A percentile compares a stretch with the other conserved stretches of the same genome.
Evolutionary conservation across 345 rosid species (phyloP).

Genomic region (Salix dunnii): DNA sequence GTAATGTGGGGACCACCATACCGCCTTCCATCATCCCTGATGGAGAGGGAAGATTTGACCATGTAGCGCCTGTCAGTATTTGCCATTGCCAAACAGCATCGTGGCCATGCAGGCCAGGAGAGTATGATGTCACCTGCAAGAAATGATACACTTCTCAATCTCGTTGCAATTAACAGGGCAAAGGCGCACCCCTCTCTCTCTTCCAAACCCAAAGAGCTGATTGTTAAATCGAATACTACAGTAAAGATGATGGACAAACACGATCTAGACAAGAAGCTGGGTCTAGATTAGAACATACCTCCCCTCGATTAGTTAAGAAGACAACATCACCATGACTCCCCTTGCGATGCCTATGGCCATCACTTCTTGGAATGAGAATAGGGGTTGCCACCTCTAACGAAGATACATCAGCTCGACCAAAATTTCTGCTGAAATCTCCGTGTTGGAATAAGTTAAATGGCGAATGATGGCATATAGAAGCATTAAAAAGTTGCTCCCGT

Average conservation of each 20-base stretch:
- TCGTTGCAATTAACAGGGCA: not conserved
- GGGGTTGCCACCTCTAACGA: constrained; percentile 93
- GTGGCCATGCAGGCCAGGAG: constrained; percentile 79
- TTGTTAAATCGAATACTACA: not conserved
- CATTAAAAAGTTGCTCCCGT: constrained; percentile 91
- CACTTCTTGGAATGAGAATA: constrained; percentile 78
- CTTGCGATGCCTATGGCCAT: constrained; percentile 74
- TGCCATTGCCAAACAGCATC: constrained; percentile 41
- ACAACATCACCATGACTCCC: constrained; percentile 90
- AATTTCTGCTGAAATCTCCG: constrained; percentile 69
- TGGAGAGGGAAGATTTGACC: constrained; percentile 93
- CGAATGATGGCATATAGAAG: constrained; percentile 83
- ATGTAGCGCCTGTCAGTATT: constrained; percentile 72
- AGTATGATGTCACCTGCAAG: constrained; percentile 81
- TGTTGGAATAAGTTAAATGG: constrained; percentile 79
- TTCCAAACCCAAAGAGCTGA: not conserved
- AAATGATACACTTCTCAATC: not conserved
- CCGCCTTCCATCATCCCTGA: constrained; percentile 80
- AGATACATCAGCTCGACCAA: constrained; percentile 56
- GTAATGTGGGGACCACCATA: constrained; percentile 74
- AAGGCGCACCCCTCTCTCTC: not conserved
- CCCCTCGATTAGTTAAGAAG: constrained; percentile 94
- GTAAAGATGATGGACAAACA: not conserved
- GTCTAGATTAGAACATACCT: constrained; percentile 47
- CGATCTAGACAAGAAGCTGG: not conserved